Percentiles rank a stretch among this genome's conserved stretches.
Evolutionary conservation across 1,284 basidiomycete species (phyloP).

Genomic region (Ustilago loliicola): DNA sequence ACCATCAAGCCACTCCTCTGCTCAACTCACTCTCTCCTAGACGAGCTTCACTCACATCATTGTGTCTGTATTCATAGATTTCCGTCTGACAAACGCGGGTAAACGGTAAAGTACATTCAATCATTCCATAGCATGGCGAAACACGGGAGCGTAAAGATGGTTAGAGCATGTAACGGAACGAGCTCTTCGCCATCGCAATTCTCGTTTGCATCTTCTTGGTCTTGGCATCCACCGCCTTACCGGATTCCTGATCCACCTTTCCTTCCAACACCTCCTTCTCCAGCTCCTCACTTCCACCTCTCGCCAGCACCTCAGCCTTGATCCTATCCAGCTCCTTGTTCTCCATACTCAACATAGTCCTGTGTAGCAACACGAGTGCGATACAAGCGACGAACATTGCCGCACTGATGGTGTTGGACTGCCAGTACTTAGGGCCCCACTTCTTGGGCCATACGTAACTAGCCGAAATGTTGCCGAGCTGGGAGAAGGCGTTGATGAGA

Average conservation of each 20-base stretch:
- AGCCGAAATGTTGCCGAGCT: constrained; percentile 72
- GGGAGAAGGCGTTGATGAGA: constrained; percentile 71
- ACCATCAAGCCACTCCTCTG: too few relatives aligned
- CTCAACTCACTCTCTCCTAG: too few relatives aligned
- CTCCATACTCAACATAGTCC: constrained; percentile 42
- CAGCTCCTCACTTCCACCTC: neutral
- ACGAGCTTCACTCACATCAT: too few relatives aligned
- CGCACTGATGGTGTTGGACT: constrained; percentile 49
- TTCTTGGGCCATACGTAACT: constrained; percentile 57
- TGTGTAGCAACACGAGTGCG: constrained; percentile 42
- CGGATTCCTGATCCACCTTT: constrained; percentile 18
- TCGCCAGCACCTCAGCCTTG: constrained; percentile 7
- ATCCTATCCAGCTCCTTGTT: constrained; percentile 51
- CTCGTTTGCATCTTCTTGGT: constrained; percentile 27
- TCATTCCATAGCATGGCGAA: neutral
- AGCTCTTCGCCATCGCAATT: constrained; percentile 48
- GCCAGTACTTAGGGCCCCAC: constrained; percentile 61
- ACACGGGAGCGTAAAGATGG: neutral
- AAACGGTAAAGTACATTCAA: too few relatives aligned
- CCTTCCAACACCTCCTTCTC: constrained; percentile 7
- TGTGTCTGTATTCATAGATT: too few relatives aligned
- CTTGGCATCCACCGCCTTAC: neutral
- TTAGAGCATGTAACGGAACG: constrained; percentile 51
- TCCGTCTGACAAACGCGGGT: too few relatives aligned
- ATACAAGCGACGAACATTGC: constrained; percentile 52